Evolutionary conservation across 108 stramenopile genomes (phyloP), one percentile per base, ranked within the genome.

Genomic region (Epithemia pelagica): DNA sequence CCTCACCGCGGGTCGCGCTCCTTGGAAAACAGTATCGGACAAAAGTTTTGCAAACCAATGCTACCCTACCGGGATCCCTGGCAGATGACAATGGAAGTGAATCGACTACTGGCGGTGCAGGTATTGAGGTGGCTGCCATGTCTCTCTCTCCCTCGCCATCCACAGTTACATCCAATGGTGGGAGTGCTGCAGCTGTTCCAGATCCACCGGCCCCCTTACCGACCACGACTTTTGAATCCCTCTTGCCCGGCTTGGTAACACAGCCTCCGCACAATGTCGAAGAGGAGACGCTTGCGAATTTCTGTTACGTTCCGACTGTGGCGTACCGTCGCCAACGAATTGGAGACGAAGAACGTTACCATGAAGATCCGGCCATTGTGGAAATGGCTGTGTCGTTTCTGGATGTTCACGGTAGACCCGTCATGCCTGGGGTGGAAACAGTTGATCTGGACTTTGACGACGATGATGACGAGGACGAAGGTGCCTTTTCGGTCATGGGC

Each of bases 291-390:
- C 28, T 15, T 18, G 61, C 61, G 8, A 32, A 66, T 22, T 57
- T 8, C 28, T 65, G 75, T 1, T 85, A 79, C 68, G 67, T 93
- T 37, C 92, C 92, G 8, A 61, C 89, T 22, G 56, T 93, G 54
- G 92, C 89, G 19, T 66, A 86, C 28, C 79, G 87, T 30, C 73
- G 89, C 64, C 89, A 90, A 63, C 69, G 92, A 32, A 59, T 78
- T 1, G 87, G 87, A 31, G 86, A 90, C 30, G 89, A 93, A 67
- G 92, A 93, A 61, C 61, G 89, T 26, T 93, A 74, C 65, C 77
- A 82, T 23, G 92, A 93, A 79, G 92, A 93, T 78, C 77, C 92
- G 5, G 85, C 80, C 28, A 65, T 89, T 61, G 77, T 93, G 3
- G 92, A 93, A 66, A 54, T 90, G 27, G 70, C 80, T 27, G 65